These are phyloP conservation scores for Sarocladium brachiariae DNA, from an alignment of 2,329 filamentous ascomycete species.

Conservation along the genomic window DNA sequence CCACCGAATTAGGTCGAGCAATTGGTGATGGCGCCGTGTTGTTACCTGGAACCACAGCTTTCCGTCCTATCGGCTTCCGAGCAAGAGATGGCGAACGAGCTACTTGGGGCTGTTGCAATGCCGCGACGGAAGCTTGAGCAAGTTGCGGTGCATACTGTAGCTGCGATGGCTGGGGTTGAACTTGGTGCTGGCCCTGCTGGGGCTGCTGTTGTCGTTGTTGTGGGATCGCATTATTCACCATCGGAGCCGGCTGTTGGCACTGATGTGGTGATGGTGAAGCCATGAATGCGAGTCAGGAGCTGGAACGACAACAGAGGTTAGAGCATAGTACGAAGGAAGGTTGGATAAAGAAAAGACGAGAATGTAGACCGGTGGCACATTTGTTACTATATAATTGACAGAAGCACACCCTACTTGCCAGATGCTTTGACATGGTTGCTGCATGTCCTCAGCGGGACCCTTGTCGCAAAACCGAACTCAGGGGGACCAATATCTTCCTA, in stretches of 20 bases:
- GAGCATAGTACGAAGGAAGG: neutral
- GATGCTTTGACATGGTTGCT: neutral
- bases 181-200: no score
- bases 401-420: no score
- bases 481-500: conserved; percentile 3
- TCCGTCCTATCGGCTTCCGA: neutral
- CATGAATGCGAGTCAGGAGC: neutral
- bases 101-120: neutral
- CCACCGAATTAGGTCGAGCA: neutral
- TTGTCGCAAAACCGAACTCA: neutral
- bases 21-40: neutral
- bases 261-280: neutral
- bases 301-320: neutral
- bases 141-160: conserved; percentile 3
- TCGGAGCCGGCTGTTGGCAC: no score
- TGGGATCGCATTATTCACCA: conserved; percentile 1
- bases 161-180: neutral
- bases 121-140: neutral
- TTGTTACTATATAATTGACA: no score
- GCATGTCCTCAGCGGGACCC: conserved; percentile 1
- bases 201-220: conserved; percentile 2
- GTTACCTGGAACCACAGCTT: neutral
- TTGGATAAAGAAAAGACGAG: no score
- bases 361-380: no score
- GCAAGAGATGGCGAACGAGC: neutral